Evolutionary conservation across 176 grass and related monocot species (phyloP).

Genomic region (Zea luxurians): DNA sequence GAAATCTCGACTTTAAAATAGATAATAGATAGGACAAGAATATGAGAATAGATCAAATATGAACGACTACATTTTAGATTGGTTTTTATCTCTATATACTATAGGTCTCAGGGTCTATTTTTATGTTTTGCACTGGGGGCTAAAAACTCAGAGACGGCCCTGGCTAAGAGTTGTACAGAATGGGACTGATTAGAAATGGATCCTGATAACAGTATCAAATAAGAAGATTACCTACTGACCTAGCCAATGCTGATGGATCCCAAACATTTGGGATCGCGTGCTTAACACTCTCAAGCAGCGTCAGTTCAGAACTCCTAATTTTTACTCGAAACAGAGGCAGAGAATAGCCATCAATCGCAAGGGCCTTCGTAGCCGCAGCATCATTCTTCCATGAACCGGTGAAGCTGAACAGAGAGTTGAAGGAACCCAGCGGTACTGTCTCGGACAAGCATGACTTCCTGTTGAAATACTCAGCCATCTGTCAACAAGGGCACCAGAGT

Average conservation of each 20-base stretch:
- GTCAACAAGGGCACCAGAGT: conserved; percentile 30
- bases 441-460: conserved; percentile 65
- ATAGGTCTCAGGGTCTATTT: too few species aligned
- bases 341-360: conserved; percentile 74
- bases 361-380: conserved; percentile 67
- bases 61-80: too few species aligned
- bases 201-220: conserved; percentile 59
- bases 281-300: conserved; percentile 60
- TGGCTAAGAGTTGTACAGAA: conserved; percentile 16
- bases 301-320: conserved; percentile 52
- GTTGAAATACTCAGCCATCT: conserved; percentile 99
- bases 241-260: conserved; percentile 95
- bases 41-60: too few species aligned
- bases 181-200: conserved; percentile 39
- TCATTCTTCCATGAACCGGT: conserved; percentile 88
- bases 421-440: conserved; percentile 77
- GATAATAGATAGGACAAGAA: too few species aligned
- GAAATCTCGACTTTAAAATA: too few species aligned
- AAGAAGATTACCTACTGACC: conserved; percentile 99
- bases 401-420: conserved; percentile 94
- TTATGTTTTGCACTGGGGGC: too few species aligned
- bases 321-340: conserved; percentile 64
- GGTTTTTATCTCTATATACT: too few species aligned
- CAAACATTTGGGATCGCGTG: conserved; percentile 70
- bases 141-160: too few species aligned